Base-by-base conservation (phyloP, 2,329 filamentous ascomycete genomes). In the Verticillium nonalfalfae region DNA sequence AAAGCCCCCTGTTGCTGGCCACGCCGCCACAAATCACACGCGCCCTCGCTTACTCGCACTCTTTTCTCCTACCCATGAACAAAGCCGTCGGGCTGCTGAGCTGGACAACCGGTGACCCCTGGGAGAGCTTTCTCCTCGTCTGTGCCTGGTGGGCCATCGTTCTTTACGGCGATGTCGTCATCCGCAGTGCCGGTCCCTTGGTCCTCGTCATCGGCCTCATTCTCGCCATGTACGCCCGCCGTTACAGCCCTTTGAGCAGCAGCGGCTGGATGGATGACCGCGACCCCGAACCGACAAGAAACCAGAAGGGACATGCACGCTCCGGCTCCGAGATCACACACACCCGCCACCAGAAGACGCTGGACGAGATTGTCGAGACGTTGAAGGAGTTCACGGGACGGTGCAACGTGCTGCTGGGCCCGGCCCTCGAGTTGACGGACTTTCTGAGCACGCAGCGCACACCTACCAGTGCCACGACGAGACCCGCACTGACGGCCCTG, bases 361-460 rank as follows among this genome's bases (percentile, higher is more conserved):
- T 99, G 59, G 95, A 99, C 73, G 95, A 99, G 77, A 99, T 99
- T 63, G 90, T 99, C 61, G 93, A 98, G 68, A 96, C 91, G 0
- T 78, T 99, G 55, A 92, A 93, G 73, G 87, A 93, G 66, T 91
- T 99, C 68, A 98, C 94, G 0, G 90, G 89, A 5, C 85, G 95
- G 57, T 97, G 95, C 75, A 97, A 97, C 73, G 89, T 97, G 59
- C 79, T 99, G 18, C 82, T 98, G 59, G 93, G 97, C 69, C 95
- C 95, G 2, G 83, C 98, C 60, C 81, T 97, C 55, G 87, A 90
- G 66, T 81, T 98, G 73, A 97, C 93, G 6, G 93, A 98, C 73
- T 97, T 97, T 70, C 81, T 99, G 33, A 95, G 91, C 63, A 96
- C 93, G 0, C 93, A 97, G 73, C 85, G 89, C 61, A 97, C 91